Evolutionary conservation across 352 stramenopile species (phyloP).

Genomic region (Phytophthora lateralis): DNA sequence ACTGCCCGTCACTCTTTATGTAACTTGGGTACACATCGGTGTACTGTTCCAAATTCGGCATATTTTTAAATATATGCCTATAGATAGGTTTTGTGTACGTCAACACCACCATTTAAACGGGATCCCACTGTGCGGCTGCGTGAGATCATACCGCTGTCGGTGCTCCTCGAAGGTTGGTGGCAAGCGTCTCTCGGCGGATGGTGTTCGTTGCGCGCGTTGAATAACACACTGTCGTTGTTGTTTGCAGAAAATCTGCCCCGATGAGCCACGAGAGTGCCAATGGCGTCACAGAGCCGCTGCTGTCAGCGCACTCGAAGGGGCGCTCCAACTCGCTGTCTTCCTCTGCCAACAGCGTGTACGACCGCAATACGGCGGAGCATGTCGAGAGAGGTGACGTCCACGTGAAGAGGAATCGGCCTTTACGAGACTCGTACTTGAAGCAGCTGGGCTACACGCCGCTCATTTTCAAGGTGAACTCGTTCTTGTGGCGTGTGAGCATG

Average conservation of each 20-base stretch:
- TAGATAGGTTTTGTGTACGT: too few relatives aligned
- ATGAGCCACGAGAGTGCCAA: constrained; percentile 33
- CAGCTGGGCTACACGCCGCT: constrained; percentile 81
- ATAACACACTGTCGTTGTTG: neutral
- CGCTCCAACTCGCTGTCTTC: constrained; percentile 28
- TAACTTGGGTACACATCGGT: too few relatives aligned
- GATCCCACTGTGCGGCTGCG: too few relatives aligned
- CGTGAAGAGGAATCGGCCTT: constrained; percentile 38
- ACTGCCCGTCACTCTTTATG: too few relatives aligned
- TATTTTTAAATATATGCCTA: too few relatives aligned
- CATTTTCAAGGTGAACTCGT: constrained; percentile 67
- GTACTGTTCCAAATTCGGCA: too few relatives aligned
- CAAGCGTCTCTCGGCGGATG: neutral
- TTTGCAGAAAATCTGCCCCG: constrained; percentile 11
- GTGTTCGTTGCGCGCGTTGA: neutral
- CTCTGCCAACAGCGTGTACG: constrained; percentile 22
- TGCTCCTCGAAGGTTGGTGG: neutral
- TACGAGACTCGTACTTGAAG: constrained; percentile 75
- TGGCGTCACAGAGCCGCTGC: constrained; percentile 53
- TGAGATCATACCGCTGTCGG: too few relatives aligned
- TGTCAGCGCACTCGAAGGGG: constrained; percentile 48
- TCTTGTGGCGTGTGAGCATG: constrained; percentile 11
- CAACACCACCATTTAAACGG: too few relatives aligned
- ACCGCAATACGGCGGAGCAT: constrained; percentile 11
- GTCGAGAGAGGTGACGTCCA: constrained; percentile 24